Evolutionary conservation across 768 basidiomycete species (phyloP).

Genomic region (Boletellus sp.): DNA sequence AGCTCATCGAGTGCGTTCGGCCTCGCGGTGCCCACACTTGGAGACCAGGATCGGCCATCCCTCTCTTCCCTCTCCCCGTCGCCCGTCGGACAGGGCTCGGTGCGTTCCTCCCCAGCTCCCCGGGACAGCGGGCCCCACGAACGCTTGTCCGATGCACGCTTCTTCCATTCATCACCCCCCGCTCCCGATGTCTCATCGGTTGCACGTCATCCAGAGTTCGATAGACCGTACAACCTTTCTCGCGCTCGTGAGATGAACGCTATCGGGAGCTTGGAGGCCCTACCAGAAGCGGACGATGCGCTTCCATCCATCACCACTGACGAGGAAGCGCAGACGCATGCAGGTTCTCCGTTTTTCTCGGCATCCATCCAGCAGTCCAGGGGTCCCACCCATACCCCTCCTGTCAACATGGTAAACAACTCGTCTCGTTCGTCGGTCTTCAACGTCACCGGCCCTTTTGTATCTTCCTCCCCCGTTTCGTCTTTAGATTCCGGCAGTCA

Average conservation of each 20-base stretch:
- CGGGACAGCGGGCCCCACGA: constrained; percentile 30
- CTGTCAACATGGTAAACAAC: constrained; percentile 35
- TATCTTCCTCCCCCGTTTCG: constrained; percentile 73
- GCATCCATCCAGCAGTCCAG: constrained; percentile 37
- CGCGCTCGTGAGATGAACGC: constrained; percentile 48
- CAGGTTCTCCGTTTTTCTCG: constrained; percentile 38
- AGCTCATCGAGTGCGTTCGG: constrained; percentile 34
- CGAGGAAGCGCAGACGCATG: constrained; percentile 25
- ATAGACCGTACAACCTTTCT: constrained; percentile 41
- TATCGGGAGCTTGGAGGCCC: constrained; percentile 47
- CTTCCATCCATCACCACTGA: constrained; percentile 33
- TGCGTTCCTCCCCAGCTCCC: constrained; percentile 59
- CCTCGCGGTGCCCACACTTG: constrained; percentile 46
- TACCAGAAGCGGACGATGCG: constrained; percentile 55
- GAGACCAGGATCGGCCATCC: constrained; percentile 44
- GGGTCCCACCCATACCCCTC: constrained; percentile 44
- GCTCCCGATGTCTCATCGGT: constrained; percentile 46
- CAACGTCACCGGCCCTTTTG: constrained; percentile 43
- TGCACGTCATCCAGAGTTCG: constrained; percentile 43
- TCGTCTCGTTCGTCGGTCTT: constrained; percentile 41
- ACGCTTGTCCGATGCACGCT: constrained; percentile 16
- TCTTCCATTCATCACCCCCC: constrained; percentile 37
- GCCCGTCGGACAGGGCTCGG: constrained; percentile 62
- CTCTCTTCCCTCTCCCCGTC: constrained; percentile 56
- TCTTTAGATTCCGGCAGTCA: constrained; percentile 75